These are phyloP conservation scores for Rostrohypoxylon terebratum DNA, from an alignment of 495 filamentous ascomycete species.

Conservation along the genomic window DNA sequence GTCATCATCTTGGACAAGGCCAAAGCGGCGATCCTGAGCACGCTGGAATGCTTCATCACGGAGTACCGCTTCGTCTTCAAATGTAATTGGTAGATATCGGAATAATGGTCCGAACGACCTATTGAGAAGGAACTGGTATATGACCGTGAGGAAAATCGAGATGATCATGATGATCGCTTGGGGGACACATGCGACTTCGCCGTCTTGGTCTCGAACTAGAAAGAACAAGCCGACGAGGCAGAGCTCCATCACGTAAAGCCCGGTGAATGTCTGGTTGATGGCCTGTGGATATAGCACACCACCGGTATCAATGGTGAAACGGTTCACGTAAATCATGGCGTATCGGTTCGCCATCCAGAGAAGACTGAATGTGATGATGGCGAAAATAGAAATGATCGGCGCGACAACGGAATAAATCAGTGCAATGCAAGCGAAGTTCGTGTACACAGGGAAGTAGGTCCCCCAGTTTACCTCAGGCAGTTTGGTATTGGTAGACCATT, in stretches of 20 bases:
- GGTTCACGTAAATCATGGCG: slow-evolving; percentile 94
- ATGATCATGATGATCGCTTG: slow-evolving; percentile 94
- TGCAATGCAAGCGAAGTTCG: slow-evolving; percentile 93
- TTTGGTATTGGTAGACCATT: slow-evolving; percentile 85
- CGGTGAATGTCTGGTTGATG: slow-evolving; percentile 96
- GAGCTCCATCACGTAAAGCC: slow-evolving; percentile 94
- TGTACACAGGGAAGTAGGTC: slow-evolving; percentile 94
- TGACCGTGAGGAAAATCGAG: slow-evolving; percentile 72
- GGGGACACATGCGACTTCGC: slow-evolving; percentile 72
- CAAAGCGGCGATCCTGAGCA: slow-evolving; percentile 74
- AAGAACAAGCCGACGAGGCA: slow-evolving; percentile 93
- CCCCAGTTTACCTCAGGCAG: slow-evolving; percentile 89
- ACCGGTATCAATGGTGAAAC: slow-evolving; percentile 91
- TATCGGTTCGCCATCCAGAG: slow-evolving; percentile 98
- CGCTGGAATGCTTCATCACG: slow-evolving; percentile 89
- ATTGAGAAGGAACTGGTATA: slow-evolving; percentile 87
- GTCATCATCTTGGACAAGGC: slow-evolving; percentile 64
- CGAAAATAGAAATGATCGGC: slow-evolving; percentile 92
- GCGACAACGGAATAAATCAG: slow-evolving; percentile 92
- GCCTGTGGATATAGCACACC: slow-evolving; percentile 92
- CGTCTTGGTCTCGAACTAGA: slow-evolving; percentile 73
- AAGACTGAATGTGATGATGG: slow-evolving; percentile 90
- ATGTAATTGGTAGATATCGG: slow-evolving; percentile 90
- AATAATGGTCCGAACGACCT: slow-evolving; percentile 87
- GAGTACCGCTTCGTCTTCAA: slow-evolving; percentile 92